phyloP scores from a whole-genome alignment of 108 stramenopile genomes.

The Fragilaria crotonensis region DNA sequence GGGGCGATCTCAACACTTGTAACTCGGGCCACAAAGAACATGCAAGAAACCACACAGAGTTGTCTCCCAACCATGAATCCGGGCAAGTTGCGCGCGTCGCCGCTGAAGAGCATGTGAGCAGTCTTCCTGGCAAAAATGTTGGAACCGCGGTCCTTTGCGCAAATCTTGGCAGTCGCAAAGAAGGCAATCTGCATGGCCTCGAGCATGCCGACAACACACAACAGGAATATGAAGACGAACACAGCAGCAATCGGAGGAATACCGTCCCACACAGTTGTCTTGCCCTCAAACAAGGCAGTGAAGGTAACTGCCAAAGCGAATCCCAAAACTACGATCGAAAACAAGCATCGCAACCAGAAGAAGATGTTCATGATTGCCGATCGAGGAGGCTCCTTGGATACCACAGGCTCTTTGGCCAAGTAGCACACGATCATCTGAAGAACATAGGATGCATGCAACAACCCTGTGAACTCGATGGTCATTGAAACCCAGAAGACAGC shows the following conservation, averaged over 20 bases:
- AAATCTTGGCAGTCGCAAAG: constrained; percentile 71
- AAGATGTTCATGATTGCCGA: constrained; percentile 25
- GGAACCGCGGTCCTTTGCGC: constrained; percentile 30
- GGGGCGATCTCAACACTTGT: constrained; percentile 41
- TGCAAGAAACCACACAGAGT: constrained; percentile 63
- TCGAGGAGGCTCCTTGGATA: constrained; percentile 58
- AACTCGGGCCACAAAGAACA: constrained; percentile 61
- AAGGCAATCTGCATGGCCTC: constrained; percentile 89
- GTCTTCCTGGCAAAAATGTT: constrained; percentile 44
- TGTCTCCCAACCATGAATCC: constrained; percentile 83
- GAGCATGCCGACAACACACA: too few species aligned
- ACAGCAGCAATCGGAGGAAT: constrained; percentile 57
- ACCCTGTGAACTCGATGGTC: constrained; percentile 46
- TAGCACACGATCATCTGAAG: constrained; percentile 44
- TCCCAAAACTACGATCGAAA: constrained; percentile 47
- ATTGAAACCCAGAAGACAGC: constrained; percentile 56
- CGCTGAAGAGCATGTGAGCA: constrained; percentile 53
- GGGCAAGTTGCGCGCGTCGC: constrained; percentile 60
- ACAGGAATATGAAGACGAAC: constrained; percentile 67
- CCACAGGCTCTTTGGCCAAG: constrained; percentile 46
- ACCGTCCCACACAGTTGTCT: too few species aligned
- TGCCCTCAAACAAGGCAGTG: constrained; percentile 59
- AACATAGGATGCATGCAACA: constrained; percentile 69
- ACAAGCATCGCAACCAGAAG: too few species aligned
- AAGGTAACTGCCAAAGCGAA: constrained; percentile 63